Evolutionary conservation across 2,329 filamentous ascomycete genomes (phyloP).

Genomic region (Aspergillus sojae): DNA sequence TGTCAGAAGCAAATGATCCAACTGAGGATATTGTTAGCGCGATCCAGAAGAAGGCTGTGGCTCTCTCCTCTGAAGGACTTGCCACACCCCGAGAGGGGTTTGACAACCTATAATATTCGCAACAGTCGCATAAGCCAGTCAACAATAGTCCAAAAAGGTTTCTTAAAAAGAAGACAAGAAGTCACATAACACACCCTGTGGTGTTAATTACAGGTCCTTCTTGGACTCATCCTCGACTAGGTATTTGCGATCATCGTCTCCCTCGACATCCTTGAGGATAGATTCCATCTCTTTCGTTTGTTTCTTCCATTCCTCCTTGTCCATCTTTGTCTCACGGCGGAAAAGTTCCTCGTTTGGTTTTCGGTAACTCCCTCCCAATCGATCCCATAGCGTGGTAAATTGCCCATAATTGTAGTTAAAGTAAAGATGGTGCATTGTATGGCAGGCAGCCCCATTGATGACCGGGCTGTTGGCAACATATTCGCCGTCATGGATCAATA

Average conservation of each 20-base stretch:
- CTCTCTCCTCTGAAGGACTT: not conserved
- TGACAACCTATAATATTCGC: not conserved
- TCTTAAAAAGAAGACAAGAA: not conserved
- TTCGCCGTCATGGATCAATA: slow-evolving; percentile 94
- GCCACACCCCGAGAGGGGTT: not conserved
- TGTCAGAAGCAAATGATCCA: not conserved
- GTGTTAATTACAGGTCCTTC: slow-evolving; percentile 37
- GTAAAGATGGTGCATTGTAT: slow-evolving; percentile 86
- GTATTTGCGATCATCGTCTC: slow-evolving; percentile 53
- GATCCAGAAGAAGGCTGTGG: not conserved
- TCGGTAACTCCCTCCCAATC: slow-evolving; percentile 82
- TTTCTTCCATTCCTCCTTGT: slow-evolving; percentile 73
- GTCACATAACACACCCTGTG: not conserved
- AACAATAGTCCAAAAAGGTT: not conserved
- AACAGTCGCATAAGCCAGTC: not conserved
- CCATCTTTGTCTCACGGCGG: slow-evolving; percentile 82
- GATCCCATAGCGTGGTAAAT: slow-evolving; percentile 90
- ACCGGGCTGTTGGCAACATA: slow-evolving; percentile 88
- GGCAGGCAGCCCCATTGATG: slow-evolving; percentile 92
- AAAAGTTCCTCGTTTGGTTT: slow-evolving; percentile 86
- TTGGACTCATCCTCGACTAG: slow-evolving; percentile 34
- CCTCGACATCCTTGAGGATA: slow-evolving; percentile 74
- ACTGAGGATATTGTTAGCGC: not conserved
- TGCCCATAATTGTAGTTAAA: slow-evolving; percentile 94
- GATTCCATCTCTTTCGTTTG: slow-evolving; percentile 76